Evolutionary conservation across 371 early-diverging fungal species (phyloP).

Genomic region (Rhizopus delemar): DNA sequence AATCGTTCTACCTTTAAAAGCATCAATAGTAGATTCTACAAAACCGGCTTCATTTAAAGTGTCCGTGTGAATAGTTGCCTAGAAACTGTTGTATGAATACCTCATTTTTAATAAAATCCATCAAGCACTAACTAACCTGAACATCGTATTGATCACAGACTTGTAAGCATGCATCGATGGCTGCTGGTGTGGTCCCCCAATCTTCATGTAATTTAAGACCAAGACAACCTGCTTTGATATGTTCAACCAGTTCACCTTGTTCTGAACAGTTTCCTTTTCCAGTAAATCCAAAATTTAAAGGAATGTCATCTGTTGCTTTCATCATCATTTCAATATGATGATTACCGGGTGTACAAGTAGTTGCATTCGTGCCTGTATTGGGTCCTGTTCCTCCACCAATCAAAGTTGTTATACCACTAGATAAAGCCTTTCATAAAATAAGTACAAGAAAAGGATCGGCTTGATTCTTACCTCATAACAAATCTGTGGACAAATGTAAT

Average conservation of each 20-base stretch:
- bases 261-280: constrained; percentile 88
- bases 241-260: constrained; percentile 70
- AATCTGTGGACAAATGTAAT: constrained; percentile 90
- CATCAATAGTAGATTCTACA: constrained; percentile 85
- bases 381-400: constrained; percentile 96
- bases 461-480: constrained; percentile 61
- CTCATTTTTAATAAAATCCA: too few relatives aligned
- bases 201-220: constrained; percentile 95
- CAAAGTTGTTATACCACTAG: constrained; percentile 86
- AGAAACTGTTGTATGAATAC: constrained; percentile 3
- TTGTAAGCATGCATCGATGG: constrained; percentile 84
- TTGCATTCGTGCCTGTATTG: constrained; percentile 91
- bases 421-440: constrained; percentile 59
- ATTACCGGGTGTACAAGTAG: constrained; percentile 88
- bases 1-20: constrained; percentile 87
- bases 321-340: constrained; percentile 84
- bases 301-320: constrained; percentile 81
- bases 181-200: constrained; percentile 92
- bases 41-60: constrained; percentile 94
- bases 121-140: constrained; percentile 38
- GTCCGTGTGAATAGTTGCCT: constrained; percentile 89
- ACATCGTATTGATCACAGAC: constrained; percentile 90
- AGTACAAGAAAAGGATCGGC: neutral
- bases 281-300: constrained; percentile 90
- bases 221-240: constrained; percentile 84